These are phyloP conservation scores for Pseudogymnoascus sp. DNA, from an alignment of 2,329 filamentous ascomycete genomes.

Conservation along the genomic window DNA sequence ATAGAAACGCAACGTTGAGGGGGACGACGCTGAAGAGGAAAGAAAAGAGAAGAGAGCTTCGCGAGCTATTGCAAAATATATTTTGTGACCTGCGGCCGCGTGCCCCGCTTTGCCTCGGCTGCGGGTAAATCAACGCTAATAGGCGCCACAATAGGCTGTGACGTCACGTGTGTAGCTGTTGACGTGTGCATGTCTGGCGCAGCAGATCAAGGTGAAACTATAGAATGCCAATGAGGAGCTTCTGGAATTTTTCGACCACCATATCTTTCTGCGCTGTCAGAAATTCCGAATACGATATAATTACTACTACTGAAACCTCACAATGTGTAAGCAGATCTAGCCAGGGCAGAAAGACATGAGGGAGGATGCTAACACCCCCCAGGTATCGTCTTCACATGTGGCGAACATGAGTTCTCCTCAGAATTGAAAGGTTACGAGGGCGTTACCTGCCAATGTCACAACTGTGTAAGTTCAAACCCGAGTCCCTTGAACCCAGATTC, in stretches of 20 bases:
- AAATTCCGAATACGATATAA: not conserved
- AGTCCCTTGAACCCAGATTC: not conserved
- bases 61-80: slow-evolving; percentile 13
- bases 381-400: slow-evolving; percentile 31
- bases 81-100: slow-evolving; percentile 13
- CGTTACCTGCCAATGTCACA: slow-evolving; percentile 56
- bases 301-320: not conserved
- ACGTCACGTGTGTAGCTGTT: not conserved
- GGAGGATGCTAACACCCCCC: not conserved
- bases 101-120: slow-evolving; percentile 14
- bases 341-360: not conserved
- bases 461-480: slow-evolving; percentile 40
- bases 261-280: slow-evolving; percentile 1
- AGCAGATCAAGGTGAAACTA: not conserved
- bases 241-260: not conserved
- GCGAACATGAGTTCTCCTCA: slow-evolving; percentile 26
- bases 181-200: slow-evolving; percentile 2
- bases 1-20: slow-evolving; percentile 94
- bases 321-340: slow-evolving; percentile 19
- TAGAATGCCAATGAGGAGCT: not conserved
- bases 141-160: not conserved
- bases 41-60: slow-evolving; percentile 36
- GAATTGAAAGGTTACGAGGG: slow-evolving; percentile 51
- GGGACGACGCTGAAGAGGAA: slow-evolving; percentile 64
- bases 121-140: slow-evolving; percentile 5